Evolutionary conservation across 495 filamentous ascomycete species (phyloP).

Genomic region (Aspergillus biplanus): DNA sequence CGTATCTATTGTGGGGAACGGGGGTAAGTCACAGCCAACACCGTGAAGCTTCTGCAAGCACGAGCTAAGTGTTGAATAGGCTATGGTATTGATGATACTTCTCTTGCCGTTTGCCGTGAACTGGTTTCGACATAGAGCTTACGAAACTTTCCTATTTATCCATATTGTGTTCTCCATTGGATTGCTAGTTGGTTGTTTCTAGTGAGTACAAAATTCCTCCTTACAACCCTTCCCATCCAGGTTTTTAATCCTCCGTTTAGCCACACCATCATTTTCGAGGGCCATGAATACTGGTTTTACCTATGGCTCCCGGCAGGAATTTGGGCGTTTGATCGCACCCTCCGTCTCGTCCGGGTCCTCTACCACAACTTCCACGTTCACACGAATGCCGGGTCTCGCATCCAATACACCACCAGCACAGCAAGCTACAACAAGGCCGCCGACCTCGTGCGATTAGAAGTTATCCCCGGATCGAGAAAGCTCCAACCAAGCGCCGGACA

Average conservation of each 20-base stretch:
- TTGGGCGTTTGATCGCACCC: slow-evolving; percentile 55
- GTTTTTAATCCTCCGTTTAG: slow-evolving; percentile 31
- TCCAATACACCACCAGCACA: slow-evolving; percentile 35
- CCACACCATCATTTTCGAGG: slow-evolving; percentile 53
- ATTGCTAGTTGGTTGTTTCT: slow-evolving; percentile 54
- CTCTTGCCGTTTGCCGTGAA: slow-evolving; percentile 50
- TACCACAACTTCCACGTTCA: slow-evolving; percentile 51
- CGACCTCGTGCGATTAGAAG: slow-evolving; percentile 54
- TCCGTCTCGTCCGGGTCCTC: slow-evolving; percentile 50
- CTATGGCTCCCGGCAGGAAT: slow-evolving; percentile 55
- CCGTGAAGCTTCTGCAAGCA: neutral
- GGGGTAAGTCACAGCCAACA: slow-evolving; percentile 27
- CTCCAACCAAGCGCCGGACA: slow-evolving; percentile 49
- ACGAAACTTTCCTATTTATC: slow-evolving; percentile 57
- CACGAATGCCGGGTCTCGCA: slow-evolving; percentile 17
- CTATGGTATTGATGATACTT: slow-evolving; percentile 51
- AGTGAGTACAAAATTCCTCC: slow-evolving; percentile 39
- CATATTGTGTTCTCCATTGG: slow-evolving; percentile 58
- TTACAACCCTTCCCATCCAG: neutral
- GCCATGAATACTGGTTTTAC: slow-evolving; percentile 52
- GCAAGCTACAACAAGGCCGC: slow-evolving; percentile 51
- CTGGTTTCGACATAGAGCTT: slow-evolving; percentile 48
- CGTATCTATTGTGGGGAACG: slow-evolving; percentile 44
- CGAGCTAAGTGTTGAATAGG: slow-evolving; percentile 34
- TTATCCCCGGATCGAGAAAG: slow-evolving; percentile 36